These are phyloP conservation scores for Neurospora sp. DNA, from an alignment of 495 filamentous ascomycete species.

Conservation along the genomic window DNA sequence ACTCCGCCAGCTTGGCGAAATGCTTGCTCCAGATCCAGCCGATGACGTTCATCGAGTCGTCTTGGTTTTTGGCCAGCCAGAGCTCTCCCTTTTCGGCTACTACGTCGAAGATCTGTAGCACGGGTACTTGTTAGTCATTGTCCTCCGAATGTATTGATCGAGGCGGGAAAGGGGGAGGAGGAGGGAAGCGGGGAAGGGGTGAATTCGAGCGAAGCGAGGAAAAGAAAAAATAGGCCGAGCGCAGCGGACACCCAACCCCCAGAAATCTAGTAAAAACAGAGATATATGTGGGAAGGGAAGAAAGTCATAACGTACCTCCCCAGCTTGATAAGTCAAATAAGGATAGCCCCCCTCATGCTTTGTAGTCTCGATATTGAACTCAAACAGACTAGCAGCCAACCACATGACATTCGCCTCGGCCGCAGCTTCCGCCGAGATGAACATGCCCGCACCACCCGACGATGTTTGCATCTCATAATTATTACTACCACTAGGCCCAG, in stretches of 20 bases:
- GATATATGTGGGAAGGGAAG: neutral
- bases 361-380: slow-evolving; percentile 91
- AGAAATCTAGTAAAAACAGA: slow-evolving; percentile 39
- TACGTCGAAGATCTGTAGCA: slow-evolving; percentile 65
- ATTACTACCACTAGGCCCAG: neutral
- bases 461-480: neutral
- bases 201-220: neutral
- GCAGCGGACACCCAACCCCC: slow-evolving; percentile 67
- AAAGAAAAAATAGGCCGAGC: neutral
- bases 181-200: no score
- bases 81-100: slow-evolving; percentile 94
- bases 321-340: slow-evolving; percentile 88
- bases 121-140: neutral
- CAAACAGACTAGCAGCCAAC: slow-evolving; percentile 85
- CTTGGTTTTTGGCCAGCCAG: slow-evolving; percentile 95
- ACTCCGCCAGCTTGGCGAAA: slow-evolving; percentile 68
- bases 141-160: no score
- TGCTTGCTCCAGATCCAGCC: slow-evolving; percentile 99
- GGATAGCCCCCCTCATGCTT: slow-evolving; percentile 89
- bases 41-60: slow-evolving; percentile 65
- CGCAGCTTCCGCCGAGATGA: neutral
- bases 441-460: neutral
- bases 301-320: slow-evolving; percentile 49
- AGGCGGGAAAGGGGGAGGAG: no score
- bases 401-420: slow-evolving; percentile 49